These are phyloP conservation scores for Jaminaea rosea DNA, from an alignment of 1,284 basidiomycete species.

Conservation along the genomic window DNA sequence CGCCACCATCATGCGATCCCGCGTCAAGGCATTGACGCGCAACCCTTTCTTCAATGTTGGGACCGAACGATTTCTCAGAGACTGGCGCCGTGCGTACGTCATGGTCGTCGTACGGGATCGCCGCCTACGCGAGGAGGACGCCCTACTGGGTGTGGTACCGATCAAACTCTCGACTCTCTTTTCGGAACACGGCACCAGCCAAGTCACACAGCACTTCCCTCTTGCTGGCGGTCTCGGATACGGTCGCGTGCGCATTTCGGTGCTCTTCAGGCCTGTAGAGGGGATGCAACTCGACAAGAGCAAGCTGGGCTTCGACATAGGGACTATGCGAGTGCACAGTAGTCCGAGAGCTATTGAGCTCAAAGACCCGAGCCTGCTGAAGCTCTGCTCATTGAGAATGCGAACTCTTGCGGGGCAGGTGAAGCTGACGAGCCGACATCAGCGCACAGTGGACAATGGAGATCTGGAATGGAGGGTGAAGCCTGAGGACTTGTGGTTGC, in stretches of 20 bases:
- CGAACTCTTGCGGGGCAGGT: constrained; percentile 15
- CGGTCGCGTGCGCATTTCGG: constrained; percentile 17
- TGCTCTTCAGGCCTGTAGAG: constrained; percentile 21
- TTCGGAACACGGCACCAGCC: constrained; percentile 10
- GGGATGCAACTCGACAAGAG: constrained; percentile 8
- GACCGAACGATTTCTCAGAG: constrained; percentile 51
- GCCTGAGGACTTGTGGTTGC: constrained; percentile 13
- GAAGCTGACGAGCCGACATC: constrained; percentile 6
- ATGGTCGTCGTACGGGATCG: constrained; percentile 49
- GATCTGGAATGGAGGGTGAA: constrained; percentile 14
- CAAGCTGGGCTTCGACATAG: constrained; percentile 19
- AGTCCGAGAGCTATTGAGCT: constrained; percentile 18
- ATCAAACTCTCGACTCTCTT: constrained; percentile 27
- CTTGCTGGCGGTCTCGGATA: constrained; percentile 22
- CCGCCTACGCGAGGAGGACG: constrained; percentile 18
- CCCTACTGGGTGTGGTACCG: constrained; percentile 26
- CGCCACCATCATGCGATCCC: constrained; percentile 48
- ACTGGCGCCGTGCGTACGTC: constrained; percentile 50
- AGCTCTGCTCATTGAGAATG: constrained; percentile 11
- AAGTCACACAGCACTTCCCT: constrained; percentile 30
- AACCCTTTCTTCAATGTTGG: constrained; percentile 51
- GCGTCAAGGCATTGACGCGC: constrained; percentile 48
- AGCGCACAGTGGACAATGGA: neutral
- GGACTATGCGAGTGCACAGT: constrained; percentile 13
- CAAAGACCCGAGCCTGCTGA: constrained; percentile 13